Evolutionary conservation across 1,284 basidiomycete species (phyloP).

Genomic region (Sporisorium exsertum): DNA sequence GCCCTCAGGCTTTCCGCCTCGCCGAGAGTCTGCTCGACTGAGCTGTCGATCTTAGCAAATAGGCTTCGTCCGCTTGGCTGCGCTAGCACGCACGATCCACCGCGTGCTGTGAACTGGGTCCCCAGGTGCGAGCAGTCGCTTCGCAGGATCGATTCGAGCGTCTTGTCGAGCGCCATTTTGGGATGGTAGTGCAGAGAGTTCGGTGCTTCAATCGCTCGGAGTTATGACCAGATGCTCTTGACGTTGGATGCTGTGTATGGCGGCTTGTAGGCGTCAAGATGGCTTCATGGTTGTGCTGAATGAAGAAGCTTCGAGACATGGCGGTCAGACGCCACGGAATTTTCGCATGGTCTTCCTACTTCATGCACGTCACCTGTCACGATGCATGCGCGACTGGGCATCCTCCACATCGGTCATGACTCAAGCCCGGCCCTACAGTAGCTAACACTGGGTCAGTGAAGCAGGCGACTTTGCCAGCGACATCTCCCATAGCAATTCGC

Average conservation of each 20-base stretch:
- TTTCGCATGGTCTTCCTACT: neutral
- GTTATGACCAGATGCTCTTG: neutral
- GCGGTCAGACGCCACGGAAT: neutral
- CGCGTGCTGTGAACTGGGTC: slow-evolving; percentile 17
- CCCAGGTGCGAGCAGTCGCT: slow-evolving; percentile 36
- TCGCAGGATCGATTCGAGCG: slow-evolving; percentile 29
- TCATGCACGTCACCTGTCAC: slow-evolving; percentile 8
- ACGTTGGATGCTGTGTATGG: neutral
- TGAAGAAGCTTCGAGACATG: neutral
- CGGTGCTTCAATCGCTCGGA: no score
- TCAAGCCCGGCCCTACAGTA: no score
- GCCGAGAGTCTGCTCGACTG: slow-evolving; percentile 35
- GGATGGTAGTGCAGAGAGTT: neutral
- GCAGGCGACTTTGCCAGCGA: no score
- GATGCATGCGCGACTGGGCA: neutral
- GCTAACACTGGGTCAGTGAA: no score
- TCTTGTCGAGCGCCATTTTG: slow-evolving; percentile 31
- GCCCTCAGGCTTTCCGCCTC: slow-evolving; percentile 37
- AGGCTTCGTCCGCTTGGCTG: slow-evolving; percentile 26
- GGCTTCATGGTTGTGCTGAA: neutral
- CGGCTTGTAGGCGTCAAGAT: neutral
- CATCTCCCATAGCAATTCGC: no score
- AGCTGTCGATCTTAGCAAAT: slow-evolving; percentile 36
- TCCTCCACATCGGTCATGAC: no score
- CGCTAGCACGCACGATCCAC: slow-evolving; percentile 22